Evolutionary conservation across 192 early-diverging fungal genomes (phyloP).

Genomic region (Podila clonocystis): DNA sequence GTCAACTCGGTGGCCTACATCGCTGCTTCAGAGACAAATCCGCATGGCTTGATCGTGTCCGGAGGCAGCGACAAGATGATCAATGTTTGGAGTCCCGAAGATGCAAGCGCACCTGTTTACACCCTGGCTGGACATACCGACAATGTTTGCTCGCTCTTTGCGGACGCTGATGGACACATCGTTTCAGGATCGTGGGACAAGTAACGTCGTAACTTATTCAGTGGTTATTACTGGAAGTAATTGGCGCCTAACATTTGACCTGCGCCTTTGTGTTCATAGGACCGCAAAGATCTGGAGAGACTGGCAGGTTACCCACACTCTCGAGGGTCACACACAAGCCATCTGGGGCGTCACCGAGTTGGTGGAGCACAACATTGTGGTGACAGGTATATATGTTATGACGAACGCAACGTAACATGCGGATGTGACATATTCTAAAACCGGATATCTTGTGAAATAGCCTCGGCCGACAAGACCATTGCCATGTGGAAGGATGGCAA

Average conservation of each 20-base stretch:
- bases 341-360: conserved; percentile 94
- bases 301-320: conserved; percentile 71
- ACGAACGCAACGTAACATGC: background rate
- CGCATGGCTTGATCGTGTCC: conserved; percentile 84
- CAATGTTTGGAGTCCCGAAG: conserved; percentile 77
- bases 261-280: conserved; percentile 45
- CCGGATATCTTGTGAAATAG: conserved; percentile 43
- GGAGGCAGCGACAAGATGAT: conserved; percentile 88
- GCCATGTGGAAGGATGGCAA: conserved; percentile 83
- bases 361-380: conserved; percentile 65
- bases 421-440: no score
- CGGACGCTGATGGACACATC: conserved; percentile 69
- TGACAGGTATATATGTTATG: conserved; percentile 72
- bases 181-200: conserved; percentile 99
- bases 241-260: background rate
- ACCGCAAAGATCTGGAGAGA: conserved; percentile 92
- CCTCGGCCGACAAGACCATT: conserved; percentile 93
- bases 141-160: conserved; percentile 85
- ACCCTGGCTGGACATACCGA: conserved; percentile 86
- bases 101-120: conserved; percentile 66
- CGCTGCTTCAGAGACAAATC: conserved; percentile 62
- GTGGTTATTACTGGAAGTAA: background rate
- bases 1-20: conserved; percentile 81
- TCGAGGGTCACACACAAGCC: conserved; percentile 83
- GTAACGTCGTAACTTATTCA: conserved; percentile 52